Base-by-base conservation (phyloP, 2,329 filamentous ascomycete species). In the Arthrinium phaeospermum region DNA sequence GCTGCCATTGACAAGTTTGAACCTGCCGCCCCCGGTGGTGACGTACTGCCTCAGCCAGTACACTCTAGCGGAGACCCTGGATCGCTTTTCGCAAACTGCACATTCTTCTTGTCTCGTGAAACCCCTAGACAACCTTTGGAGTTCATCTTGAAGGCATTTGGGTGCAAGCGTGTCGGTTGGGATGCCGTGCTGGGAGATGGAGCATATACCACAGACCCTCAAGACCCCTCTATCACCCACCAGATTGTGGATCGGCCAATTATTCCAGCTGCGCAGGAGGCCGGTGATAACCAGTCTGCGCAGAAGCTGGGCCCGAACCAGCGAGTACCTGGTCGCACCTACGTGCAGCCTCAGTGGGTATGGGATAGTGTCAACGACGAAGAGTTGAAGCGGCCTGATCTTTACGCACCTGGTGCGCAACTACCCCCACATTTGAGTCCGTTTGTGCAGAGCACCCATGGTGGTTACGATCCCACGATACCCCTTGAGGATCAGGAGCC, bases 311-410 rank as follows among this genome's bases (percentile, higher is more conserved):
- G 81, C 37, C 82, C 82, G 73, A 93, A 94, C 78, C 91, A 91
- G 75, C 91, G 95, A 74, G 92, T 98, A 74, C 95, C 96, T n/a
- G 96, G 96, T 47, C 90, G 96, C 76, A 94, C 91, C 75, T 99
- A 99, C 78, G 85, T 99, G 71, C 96, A 99, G 85, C 96, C 96
- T 27, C 96, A 99, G 81, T 99, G 97, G 96, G 91, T 99, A 4
- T 99, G 96, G 96, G 96, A 99, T 80, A 96, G 94, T 78, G 86
- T 98, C 81, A 99, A 99, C 81, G 94, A 96, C 67, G 94, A 94
- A 74, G 94, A 96, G 82, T 86, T 99, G 71, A 91, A 98, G 81
- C 89, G 93, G 75, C 91, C 95, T 45, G 94, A 98, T 80, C 84
- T 95, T 47, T 99, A 99, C 79, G 94, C 92, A 0, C 96, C 96